phyloP scores from a whole-genome alignment of 2,329 filamentous ascomycete genomes.

The Cladosporium sp. region DNA sequence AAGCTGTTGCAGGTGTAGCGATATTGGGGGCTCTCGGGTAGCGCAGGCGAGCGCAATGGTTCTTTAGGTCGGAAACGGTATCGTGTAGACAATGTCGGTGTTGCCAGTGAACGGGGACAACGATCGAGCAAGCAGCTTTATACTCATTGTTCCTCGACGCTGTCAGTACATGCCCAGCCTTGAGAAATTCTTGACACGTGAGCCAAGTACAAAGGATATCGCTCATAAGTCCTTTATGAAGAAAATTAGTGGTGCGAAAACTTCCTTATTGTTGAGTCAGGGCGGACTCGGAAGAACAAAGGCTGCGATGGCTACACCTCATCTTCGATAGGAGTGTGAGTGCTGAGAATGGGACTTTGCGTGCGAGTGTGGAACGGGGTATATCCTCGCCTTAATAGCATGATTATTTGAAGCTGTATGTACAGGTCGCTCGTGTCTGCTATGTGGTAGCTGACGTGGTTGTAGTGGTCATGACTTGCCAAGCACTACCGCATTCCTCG shows the following conservation, averaged over 20 bases:
- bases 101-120: not conserved
- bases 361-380: not conserved
- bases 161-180: not conserved
- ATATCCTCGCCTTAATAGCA: not conserved
- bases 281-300: not conserved
- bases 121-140: not conserved
- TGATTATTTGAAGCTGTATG: not conserved
- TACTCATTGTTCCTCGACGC: constrained; percentile 11
- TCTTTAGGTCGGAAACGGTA: not conserved
- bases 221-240: not conserved
- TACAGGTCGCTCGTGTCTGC: not conserved
- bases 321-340: not conserved
- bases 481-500: constrained; percentile 2
- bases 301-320: not conserved
- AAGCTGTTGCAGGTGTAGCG: not conserved
- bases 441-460: not conserved
- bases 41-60: not conserved
- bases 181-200: constrained; percentile 3
- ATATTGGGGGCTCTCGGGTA: not conserved
- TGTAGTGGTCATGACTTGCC: not conserved
- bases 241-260: not conserved
- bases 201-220: constrained; percentile 10
- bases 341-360: not conserved
- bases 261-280: constrained; percentile 7
- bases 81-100: not conserved